These are phyloP conservation scores for Sporisorium scitamineum DNA, from an alignment of 1,284 basidiomycete species.

Conservation along the genomic window DNA sequence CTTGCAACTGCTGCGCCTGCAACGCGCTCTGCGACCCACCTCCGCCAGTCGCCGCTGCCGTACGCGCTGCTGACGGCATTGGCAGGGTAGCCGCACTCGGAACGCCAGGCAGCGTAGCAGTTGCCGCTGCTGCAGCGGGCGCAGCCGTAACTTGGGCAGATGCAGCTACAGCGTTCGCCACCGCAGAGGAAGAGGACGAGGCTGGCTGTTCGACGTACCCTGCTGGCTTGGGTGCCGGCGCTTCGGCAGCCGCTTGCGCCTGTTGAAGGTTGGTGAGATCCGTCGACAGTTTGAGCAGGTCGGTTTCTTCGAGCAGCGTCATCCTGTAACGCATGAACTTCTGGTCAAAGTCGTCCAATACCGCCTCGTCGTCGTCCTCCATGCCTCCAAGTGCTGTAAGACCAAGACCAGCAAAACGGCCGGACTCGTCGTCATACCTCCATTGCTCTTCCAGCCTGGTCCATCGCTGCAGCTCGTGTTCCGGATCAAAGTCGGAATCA, in stretches of 20 bases:
- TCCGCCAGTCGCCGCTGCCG: slow-evolving; percentile 36
- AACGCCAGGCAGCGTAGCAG: slow-evolving; percentile 33
- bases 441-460: slow-evolving; percentile 58
- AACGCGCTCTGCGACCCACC: slow-evolving; percentile 40
- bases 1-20: slow-evolving; percentile 41
- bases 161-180: slow-evolving; percentile 22
- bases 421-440: slow-evolving; percentile 67
- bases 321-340: slow-evolving; percentile 68
- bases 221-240: slow-evolving; percentile 48
- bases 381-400: slow-evolving; percentile 67
- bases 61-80: slow-evolving; percentile 42
- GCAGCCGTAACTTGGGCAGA: slow-evolving; percentile 21
- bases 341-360: slow-evolving; percentile 68
- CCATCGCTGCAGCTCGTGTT: slow-evolving; percentile 42
- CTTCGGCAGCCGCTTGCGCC: slow-evolving; percentile 63
- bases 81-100: slow-evolving; percentile 27
- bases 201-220: slow-evolving; percentile 48
- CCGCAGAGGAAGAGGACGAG: slow-evolving; percentile 18
- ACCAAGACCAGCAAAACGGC: slow-evolving; percentile 65
- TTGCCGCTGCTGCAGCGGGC: slow-evolving; percentile 19
- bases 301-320: slow-evolving; percentile 65
- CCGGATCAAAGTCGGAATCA: slow-evolving; percentile 31
- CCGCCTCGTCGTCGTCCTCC: slow-evolving; percentile 68
- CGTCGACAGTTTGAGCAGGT: slow-evolving; percentile 65
- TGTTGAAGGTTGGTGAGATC: slow-evolving; percentile 67